A percentile compares a stretch with the other conserved stretches of the same genome.
Conservation (phyloP, 202 grass and related monocot species). For the Hordeum pubiflorum region DNA sequence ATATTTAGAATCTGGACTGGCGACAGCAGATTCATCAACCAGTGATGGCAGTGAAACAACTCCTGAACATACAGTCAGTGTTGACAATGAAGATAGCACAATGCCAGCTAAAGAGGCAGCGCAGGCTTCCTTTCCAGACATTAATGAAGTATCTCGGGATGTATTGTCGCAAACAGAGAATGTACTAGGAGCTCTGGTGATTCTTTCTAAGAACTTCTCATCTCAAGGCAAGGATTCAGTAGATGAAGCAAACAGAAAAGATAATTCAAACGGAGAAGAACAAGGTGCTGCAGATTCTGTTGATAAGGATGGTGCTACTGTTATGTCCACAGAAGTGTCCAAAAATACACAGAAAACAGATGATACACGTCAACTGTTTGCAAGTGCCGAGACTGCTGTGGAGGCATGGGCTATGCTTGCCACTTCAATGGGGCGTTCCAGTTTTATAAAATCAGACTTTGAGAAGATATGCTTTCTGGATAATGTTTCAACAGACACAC, state of each 20-base stretch:
- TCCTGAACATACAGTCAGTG: constrained; percentile 18
- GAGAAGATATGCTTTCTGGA: constrained; percentile 96
- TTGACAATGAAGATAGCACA: constrained; percentile 28
- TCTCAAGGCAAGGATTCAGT: constrained; percentile 34
- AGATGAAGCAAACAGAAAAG: constrained; percentile 30
- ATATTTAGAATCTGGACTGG: constrained; percentile 77
- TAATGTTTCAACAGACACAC: constrained; percentile 74
- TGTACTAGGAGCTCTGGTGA: constrained; percentile 80
- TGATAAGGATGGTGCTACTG: constrained; percentile 18
- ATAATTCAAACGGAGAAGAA: constrained; percentile 30
- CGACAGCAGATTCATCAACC: constrained; percentile 36
- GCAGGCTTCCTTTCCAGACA: constrained; percentile 53
- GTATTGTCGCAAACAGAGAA: constrained; percentile 83
- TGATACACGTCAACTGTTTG: constrained; percentile 64
- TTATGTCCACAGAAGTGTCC: constrained; percentile 18
- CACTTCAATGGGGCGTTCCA: constrained; percentile 69
- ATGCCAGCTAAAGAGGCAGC: constrained; percentile 21
- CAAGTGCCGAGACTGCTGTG: constrained; percentile 89
- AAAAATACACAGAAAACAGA: constrained; percentile 47
- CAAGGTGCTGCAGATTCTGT: constrained; percentile 26
- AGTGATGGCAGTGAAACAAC: constrained; percentile 27
- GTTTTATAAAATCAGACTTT: constrained; percentile 97
- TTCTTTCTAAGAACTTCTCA: constrained; percentile 62
- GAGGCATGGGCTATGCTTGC: constrained; percentile 98
- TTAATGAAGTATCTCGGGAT: constrained; percentile 71